Evolutionary conservation across 352 stramenopile genomes (phyloP).

Genomic region (Phytophthora rubi): DNA sequence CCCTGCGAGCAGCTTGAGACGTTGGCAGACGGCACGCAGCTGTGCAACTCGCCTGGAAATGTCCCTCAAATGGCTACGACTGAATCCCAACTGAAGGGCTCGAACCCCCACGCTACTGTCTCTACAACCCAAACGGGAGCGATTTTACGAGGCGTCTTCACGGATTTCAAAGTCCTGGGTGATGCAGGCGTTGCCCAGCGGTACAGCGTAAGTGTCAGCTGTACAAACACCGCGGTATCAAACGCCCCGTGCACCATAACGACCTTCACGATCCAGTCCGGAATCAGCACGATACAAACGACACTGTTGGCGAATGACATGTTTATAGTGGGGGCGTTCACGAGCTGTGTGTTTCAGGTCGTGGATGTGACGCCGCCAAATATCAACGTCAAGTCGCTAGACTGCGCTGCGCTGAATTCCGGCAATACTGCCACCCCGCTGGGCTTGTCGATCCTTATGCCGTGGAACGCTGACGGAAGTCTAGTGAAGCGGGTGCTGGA

Average conservation of each 20-base stretch:
- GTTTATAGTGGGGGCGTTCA: constrained; percentile 61
- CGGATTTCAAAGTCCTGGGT: constrained; percentile 80
- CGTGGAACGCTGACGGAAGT: constrained; percentile 75
- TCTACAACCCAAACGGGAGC: constrained; percentile 54
- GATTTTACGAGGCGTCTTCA: constrained; percentile 91
- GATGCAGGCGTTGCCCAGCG: constrained; percentile 66
- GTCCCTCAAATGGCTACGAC: constrained; percentile 82
- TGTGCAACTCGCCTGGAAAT: constrained; percentile 95
- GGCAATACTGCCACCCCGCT: constrained; percentile 32
- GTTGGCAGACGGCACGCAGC: constrained; percentile 39
- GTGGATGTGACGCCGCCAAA: constrained; percentile 7
- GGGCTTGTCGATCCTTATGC: constrained; percentile 42
- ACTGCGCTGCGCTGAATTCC: constrained; percentile 27
- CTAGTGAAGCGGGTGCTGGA: constrained; percentile 61
- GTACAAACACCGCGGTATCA: constrained; percentile 7
- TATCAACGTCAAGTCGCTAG: constrained; percentile 37
- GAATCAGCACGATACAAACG: constrained; percentile 37
- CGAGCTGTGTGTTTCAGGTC: constrained; percentile 64
- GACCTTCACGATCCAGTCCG: constrained; percentile 21
- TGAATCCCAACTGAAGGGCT: constrained; percentile 37
- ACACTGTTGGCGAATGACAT: constrained; percentile 51
- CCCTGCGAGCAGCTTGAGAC: constrained; percentile 75
- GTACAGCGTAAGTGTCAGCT: constrained; percentile 31
- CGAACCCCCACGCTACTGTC: constrained; percentile 34
- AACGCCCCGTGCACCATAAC: constrained; percentile 12